Base-by-base conservation (phyloP, 768 basidiomycete species). In the Termitomyces sp. region DNA sequence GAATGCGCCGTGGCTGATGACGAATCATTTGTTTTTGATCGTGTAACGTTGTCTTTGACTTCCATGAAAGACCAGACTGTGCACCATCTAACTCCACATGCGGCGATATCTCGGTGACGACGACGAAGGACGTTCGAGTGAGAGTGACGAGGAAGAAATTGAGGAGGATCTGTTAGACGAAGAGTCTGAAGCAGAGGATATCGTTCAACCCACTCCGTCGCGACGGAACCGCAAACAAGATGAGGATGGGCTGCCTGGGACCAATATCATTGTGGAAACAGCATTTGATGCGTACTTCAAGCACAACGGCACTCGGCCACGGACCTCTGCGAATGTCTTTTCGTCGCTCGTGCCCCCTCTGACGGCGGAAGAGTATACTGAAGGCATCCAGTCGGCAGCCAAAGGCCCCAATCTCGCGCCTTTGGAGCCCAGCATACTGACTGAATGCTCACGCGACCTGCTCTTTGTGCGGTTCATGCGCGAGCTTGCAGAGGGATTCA, bases 271-370 rank as follows among this genome's bases (percentile, higher is more conserved):
- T 48, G 79, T 83, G 4, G 78, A 81, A 26, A 84, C 90, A 6
- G 74, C 85, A 7, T 93, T 94, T 54, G 94, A 98, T 72, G 84
- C 87, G 21, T 98, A 96, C 73, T 91, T 98, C 68, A 77, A 75
- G 6, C 79, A 84, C 41, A 74, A 79, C 30, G 75, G 84, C 9
- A 75, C 83, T 23, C 79, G 86, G 15, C 71, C 84, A 1, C 81
- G 82, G 59, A 95, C 93, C 31, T 92, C 91, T 33, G 73, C 84
- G 57, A 86, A 88, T 63, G 80, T 91, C 49, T 94, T 94, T 69
- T 91, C 94, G 0, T 68, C 79, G 23, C 80, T 86, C 26, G 81
- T 92, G 33, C 78, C 85, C 23, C 88, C 91, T 0, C 75, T 94
- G 38, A 80, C 84, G 12, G 71, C 80, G 3, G 84, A 89, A 23